These are phyloP conservation scores for Amanita fuliginea DNA, from an alignment of 768 basidiomycete species.

Conservation along the genomic window DNA sequence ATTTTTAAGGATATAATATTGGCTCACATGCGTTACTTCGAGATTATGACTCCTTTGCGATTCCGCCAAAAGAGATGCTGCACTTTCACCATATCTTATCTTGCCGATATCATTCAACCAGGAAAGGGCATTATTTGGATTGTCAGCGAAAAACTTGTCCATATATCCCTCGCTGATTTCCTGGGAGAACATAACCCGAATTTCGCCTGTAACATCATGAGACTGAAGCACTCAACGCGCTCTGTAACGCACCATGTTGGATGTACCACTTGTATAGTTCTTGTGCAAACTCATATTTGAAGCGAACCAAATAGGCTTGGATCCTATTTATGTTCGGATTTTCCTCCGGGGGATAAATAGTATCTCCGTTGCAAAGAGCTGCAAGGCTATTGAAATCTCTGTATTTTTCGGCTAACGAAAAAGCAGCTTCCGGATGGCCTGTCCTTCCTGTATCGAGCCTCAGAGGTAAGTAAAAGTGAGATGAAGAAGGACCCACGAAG, in stretches of 20 bases:
- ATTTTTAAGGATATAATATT: slow-evolving; percentile 8
- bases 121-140: slow-evolving; percentile 50
- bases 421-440: slow-evolving; percentile 61
- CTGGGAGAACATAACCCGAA: slow-evolving; percentile 73
- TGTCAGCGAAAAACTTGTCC: slow-evolving; percentile 58
- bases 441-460: slow-evolving; percentile 38
- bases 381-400: slow-evolving; percentile 81
- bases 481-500: slow-evolving; percentile 44
- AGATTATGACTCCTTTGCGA: slow-evolving; percentile 46
- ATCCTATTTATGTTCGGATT: slow-evolving; percentile 58
- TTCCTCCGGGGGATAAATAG: slow-evolving; percentile 48
- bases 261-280: slow-evolving; percentile 92
- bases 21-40: slow-evolving; percentile 65
- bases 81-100: slow-evolving; percentile 52
- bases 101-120: slow-evolving; percentile 87
- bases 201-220: slow-evolving; percentile 44
- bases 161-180: slow-evolving; percentile 53
- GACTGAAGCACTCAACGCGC: background rate
- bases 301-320: slow-evolving; percentile 63
- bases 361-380: slow-evolving; percentile 64
- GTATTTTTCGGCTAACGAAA: slow-evolving; percentile 77
- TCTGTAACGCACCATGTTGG: slow-evolving; percentile 53
- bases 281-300: slow-evolving; percentile 75
- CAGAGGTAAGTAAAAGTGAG: background rate
- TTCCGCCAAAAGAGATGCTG: slow-evolving; percentile 51